Evolutionary conservation across 768 basidiomycete species (phyloP), one percentile per base, ranked within the genome.

Genomic region (Podaxis mareebaensis): DNA sequence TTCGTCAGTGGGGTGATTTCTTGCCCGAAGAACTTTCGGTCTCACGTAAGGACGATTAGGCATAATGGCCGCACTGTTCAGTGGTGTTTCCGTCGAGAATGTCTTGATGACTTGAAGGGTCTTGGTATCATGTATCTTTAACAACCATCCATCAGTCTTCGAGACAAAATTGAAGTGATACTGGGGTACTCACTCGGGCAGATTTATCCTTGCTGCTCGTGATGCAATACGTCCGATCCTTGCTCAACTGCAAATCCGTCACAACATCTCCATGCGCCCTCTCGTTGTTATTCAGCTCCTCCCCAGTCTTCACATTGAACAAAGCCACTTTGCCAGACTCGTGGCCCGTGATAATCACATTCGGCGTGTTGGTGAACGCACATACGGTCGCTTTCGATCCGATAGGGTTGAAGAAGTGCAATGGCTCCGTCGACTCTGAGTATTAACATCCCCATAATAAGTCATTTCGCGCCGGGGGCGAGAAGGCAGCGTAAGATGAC

Each of bases 371-470:
- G 3, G 93, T 91, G 76, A 97, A 99, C 4, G 93, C 89, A 73
- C 94, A 96, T 44, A 99, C 95, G 1, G 94, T 98, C n/a, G 95
- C 93, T 78, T 99, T 99, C 64, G 93, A 93, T 28, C 95, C 96
- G 64, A 93, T 80, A 12, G 95, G 92, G 74, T 91, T 84, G 82
- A 97, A 96, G 75, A 92, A 85, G 69, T 86, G 79, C 15, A 80
- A 69, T 0, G 95, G 94, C 65, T 93, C 91, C 71, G 75, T 78
- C 66, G 87, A 81, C 78, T 97, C 95, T 96, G 70, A 38, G 57
- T 28, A 49, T 53, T 30, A 57, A 22, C 42, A 53, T 60, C 53
- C 42, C 39, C 49, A 55, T 54, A n/a, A 26, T 46, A 44, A 33
- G 49, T 57, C 42, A 52, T 42, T 38, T 39, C 28, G 8, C 44